Conservation (phyloP, 2,329 filamentous ascomycete species). For the Torrubiella hemipterigena region DNA sequence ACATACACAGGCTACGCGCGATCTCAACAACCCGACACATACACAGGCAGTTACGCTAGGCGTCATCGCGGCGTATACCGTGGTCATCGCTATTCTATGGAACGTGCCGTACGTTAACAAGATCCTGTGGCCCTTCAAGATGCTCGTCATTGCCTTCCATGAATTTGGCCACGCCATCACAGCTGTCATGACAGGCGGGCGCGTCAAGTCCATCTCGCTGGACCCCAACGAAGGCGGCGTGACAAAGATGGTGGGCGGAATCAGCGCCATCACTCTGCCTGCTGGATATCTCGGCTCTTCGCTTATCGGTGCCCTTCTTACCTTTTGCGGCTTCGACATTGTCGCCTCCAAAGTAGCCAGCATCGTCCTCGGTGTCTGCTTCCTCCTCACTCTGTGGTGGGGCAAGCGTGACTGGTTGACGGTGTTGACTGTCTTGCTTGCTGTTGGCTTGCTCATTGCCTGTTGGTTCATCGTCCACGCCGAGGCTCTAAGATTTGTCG, state of each 20-base stretch:
- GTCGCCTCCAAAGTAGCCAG: conserved; percentile 71
- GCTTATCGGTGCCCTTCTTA: conserved; percentile 64
- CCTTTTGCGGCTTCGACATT: conserved; percentile 72
- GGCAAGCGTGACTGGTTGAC: conserved; percentile 69
- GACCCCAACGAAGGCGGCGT: conserved; percentile 71
- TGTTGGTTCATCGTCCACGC: conserved; percentile 75
- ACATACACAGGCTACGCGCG: conserved; percentile 31
- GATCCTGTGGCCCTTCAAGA: conserved; percentile 76
- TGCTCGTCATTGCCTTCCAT: conserved; percentile 76
- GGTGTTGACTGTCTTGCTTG: conserved; percentile 55
- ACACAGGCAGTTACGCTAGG: conserved; percentile 62
- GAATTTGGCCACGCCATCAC: conserved; percentile 68
- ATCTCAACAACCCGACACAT: conserved; percentile 46
- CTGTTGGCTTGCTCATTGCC: conserved; percentile 57
- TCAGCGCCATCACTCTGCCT: conserved; percentile 57
- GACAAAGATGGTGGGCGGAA: conserved; percentile 65
- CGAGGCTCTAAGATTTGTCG: conserved; percentile 60
- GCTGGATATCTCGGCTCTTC: conserved; percentile 70
- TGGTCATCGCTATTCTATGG: conserved; percentile 66
- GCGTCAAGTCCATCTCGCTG: conserved; percentile 61
- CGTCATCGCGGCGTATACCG: conserved; percentile 59
- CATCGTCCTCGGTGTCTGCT: conserved; percentile 60
- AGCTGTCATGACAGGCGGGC: conserved; percentile 59
- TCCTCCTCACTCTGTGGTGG: conserved; percentile 74
- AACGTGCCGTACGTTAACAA: conserved; percentile 66